phyloP scores from a whole-genome alignment of 306 rosid genomes.

The Lablab purpureus region DNA sequence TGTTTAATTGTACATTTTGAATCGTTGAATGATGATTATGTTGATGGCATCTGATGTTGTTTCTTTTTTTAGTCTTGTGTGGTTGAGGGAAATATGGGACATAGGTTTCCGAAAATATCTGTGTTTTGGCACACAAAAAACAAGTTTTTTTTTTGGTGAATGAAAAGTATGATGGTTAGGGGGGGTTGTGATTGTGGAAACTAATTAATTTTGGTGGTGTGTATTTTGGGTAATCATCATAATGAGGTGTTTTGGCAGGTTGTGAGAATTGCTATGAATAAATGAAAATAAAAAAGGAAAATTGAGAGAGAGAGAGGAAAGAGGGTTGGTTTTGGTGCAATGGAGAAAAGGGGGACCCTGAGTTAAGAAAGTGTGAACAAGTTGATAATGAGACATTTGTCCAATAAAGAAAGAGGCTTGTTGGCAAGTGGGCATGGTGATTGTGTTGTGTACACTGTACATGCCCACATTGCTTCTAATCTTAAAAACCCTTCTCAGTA shows the following conservation, averaged over 20 bases:
- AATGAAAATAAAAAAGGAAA: background rate
- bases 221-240: slow-evolving; percentile 13
- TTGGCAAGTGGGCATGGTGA: slow-evolving; percentile 55
- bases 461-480: slow-evolving; percentile 37
- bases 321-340: background rate
- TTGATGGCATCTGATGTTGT: slow-evolving; percentile 4
- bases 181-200: background rate
- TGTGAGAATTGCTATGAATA: background rate
- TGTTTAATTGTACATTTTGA: slow-evolving; percentile 47
- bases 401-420: slow-evolving; percentile 48
- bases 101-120: slow-evolving; percentile 25
- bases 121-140: slow-evolving; percentile 1
- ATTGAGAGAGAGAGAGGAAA: too few relatives aligned
- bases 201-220: slow-evolving; percentile 6
- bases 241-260: slow-evolving; percentile 22
- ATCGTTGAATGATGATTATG: background rate
- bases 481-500: slow-evolving; percentile 17
- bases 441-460: slow-evolving; percentile 51
- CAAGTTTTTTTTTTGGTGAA: background rate
- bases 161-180: background rate
- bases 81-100: background rate
- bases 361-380: slow-evolving; percentile 45
- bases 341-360: slow-evolving; percentile 35
- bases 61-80: background rate
- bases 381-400: slow-evolving; percentile 55